Conservation (phyloP, 345 rosid genomes). For the Arabidopsis thaliana region TAIR10.1 NC_003071.7:9818001-9818500, state of each 20-base stretch:
- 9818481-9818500: not conserved
- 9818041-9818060: not conserved
- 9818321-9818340: slow-evolving; percentile 13
- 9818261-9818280: slow-evolving; percentile 28
- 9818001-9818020: too few species aligned
- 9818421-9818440: too few species aligned
- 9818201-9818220: slow-evolving; percentile 33
- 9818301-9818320: slow-evolving; percentile 36
- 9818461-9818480: too few species aligned
- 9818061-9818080: slow-evolving; percentile 4
- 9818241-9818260: slow-evolving; percentile 23
- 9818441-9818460: too few species aligned
- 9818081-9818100: not conserved
- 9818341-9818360: slow-evolving; percentile 11
- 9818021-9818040: too few species aligned
- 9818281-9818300: slow-evolving; percentile 21
- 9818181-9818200: slow-evolving; percentile 31
- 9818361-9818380: slow-evolving; percentile 27
- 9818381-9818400: not conserved
- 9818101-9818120: not conserved
- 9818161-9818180: slow-evolving; percentile 34
- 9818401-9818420: too few species aligned
- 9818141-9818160: slow-evolving; percentile 35
- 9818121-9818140: not conserved
- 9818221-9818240: slow-evolving; percentile 21